Evolutionary conservation across 164 flowering plant genomes (phyloP).

Genomic region (Kalanchoe fedtschenkoi): DNA sequence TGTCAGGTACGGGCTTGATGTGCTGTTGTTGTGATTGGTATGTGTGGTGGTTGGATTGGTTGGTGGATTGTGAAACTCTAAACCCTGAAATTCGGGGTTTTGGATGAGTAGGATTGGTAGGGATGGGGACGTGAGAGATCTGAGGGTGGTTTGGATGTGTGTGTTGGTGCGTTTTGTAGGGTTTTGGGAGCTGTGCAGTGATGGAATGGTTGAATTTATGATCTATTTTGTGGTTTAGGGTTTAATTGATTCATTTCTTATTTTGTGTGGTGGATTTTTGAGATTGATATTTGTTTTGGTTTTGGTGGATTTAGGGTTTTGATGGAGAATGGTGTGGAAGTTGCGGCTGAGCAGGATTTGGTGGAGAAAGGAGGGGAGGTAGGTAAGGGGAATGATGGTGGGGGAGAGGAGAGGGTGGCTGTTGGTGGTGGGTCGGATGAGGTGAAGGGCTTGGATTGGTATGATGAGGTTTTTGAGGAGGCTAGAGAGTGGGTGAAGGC

Average conservation of each 20-base stretch:
- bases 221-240: background rate
- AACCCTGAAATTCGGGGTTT: background rate
- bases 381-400: background rate
- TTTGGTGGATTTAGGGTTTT: background rate
- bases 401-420: background rate
- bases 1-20: background rate
- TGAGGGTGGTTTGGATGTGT: background rate
- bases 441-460: background rate
- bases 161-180: background rate
- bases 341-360: too few relatives aligned
- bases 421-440: background rate
- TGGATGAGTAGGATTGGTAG: too few relatives aligned
- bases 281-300: background rate
- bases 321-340: background rate
- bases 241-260: background rate
- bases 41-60: background rate
- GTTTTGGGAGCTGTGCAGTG: background rate
- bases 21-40: background rate
- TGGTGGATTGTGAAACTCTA: slow-evolving; percentile 1
- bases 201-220: too few relatives aligned
- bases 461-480: slow-evolving; percentile 2
- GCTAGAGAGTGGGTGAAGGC: background rate
- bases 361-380: background rate
- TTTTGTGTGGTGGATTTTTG: background rate
- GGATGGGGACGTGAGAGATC: background rate